A percentile compares a stretch with the other conserved stretches of the same genome.
Evolutionary conservation across 495 filamentous ascomycete genomes (phyloP).

Genomic region (Penicillium herquei): DNA sequence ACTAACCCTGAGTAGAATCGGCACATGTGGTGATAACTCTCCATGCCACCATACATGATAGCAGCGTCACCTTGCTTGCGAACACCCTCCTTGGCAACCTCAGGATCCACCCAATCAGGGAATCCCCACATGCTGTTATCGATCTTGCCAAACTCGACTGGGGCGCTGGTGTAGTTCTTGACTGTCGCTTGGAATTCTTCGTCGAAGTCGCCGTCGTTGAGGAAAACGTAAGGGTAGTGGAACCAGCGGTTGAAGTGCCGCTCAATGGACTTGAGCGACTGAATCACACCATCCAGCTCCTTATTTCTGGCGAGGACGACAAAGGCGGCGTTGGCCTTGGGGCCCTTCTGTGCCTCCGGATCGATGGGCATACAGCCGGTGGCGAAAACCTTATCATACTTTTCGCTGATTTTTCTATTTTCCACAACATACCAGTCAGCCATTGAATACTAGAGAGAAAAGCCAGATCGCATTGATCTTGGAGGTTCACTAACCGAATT

Average conservation of each 20-base stretch:
- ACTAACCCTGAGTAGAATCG: constrained; percentile 95
- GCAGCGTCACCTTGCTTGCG: constrained; percentile 93
- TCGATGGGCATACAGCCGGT: constrained; percentile 69
- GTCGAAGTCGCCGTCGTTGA: constrained; percentile 98
- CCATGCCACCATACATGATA: constrained; percentile 99
- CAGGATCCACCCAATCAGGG: constrained; percentile 92
- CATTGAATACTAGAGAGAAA: background rate
- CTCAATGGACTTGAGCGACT: constrained; percentile 97
- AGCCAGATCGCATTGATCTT: background rate
- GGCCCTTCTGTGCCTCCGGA: constrained; percentile 57
- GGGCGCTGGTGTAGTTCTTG: constrained; percentile 79
- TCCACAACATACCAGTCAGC: background rate
- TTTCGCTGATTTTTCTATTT: constrained; percentile 90
- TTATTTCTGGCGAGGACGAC: constrained; percentile 96
- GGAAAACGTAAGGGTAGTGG: constrained; percentile 97
- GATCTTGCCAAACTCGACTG: constrained; percentile 94
- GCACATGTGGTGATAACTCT: constrained; percentile 98
- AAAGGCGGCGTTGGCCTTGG: constrained; percentile 88
- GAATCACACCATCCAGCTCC: constrained; percentile 91
- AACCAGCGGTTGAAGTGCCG: constrained; percentile 99
- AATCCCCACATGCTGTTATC: constrained; percentile 91
- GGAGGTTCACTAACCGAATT: constrained; percentile 66
- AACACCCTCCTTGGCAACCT: constrained; percentile 93
- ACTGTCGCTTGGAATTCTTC: constrained; percentile 86
- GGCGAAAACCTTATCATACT: constrained; percentile 94